phyloP scores from a whole-genome alignment of 2,329 filamentous ascomycete species.

The Aspergillus proliferans region DNA sequence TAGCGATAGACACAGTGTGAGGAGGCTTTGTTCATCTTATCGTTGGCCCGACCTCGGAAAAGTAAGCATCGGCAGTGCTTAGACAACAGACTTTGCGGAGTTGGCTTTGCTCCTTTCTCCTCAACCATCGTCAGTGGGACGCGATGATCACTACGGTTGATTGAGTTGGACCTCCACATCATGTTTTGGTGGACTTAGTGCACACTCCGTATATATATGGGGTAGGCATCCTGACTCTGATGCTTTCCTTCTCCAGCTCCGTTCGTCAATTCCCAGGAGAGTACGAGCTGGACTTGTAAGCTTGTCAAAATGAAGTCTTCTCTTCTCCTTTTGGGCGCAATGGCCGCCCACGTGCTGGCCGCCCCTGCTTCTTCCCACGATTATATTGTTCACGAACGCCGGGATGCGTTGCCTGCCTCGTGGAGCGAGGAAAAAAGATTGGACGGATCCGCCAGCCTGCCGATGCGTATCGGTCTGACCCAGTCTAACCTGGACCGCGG shows the following conservation, averaged over 20 bases:
- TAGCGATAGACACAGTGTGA: not conserved
- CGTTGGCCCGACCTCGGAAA: not conserved
- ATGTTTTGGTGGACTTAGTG: no score
- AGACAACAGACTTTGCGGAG: no score
- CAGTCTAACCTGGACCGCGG: slow-evolving; percentile 42
- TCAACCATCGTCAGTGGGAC: no score
- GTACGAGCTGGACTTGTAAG: not conserved
- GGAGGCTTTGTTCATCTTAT: not conserved
- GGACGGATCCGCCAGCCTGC: slow-evolving; percentile 30
- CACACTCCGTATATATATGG: not conserved
- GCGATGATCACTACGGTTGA: no score
- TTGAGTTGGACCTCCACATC: no score
- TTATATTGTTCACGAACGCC: slow-evolving; percentile 27
- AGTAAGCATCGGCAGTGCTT: no score
- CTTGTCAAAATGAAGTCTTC: slow-evolving; percentile 16
- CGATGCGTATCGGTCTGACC: slow-evolving; percentile 43
- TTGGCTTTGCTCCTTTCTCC: no score
- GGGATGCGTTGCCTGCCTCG: slow-evolving; percentile 18
- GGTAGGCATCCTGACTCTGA: not conserved
- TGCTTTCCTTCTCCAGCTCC: not conserved
- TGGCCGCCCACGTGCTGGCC: slow-evolving; percentile 13
- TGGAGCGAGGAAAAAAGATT: slow-evolving; percentile 25
- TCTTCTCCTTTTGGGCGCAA: slow-evolving; percentile 16
- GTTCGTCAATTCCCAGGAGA: not conserved
- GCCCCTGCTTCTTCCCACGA: slow-evolving; percentile 13